Conservation (phyloP, 768 basidiomycete species). For the Suillus brevipes region DNA sequence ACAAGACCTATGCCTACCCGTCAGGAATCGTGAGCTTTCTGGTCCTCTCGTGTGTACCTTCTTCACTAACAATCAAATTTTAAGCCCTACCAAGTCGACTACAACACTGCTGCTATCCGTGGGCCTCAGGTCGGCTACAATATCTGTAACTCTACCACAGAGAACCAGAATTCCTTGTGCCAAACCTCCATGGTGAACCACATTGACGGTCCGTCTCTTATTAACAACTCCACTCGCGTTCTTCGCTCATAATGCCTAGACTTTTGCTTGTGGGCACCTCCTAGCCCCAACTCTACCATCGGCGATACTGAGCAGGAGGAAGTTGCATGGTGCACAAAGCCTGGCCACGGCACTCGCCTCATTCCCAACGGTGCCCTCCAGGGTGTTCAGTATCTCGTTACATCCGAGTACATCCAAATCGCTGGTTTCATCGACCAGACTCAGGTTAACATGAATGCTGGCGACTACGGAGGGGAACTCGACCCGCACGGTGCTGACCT, state of each 20-base stretch:
- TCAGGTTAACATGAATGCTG: slow-evolving; percentile 47
- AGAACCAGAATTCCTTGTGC: slow-evolving; percentile 60
- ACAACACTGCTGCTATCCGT: slow-evolving; percentile 42
- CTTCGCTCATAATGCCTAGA: slow-evolving; percentile 45
- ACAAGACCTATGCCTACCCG: slow-evolving; percentile 46
- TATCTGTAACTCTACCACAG: slow-evolving; percentile 66
- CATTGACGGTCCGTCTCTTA: slow-evolving; percentile 34
- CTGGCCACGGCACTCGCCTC: slow-evolving; percentile 65
- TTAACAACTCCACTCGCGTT: not conserved
- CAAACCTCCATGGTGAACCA: slow-evolving; percentile 70
- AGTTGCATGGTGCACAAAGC: slow-evolving; percentile 74
- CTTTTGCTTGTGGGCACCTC: slow-evolving; percentile 70
- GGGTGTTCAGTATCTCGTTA: slow-evolving; percentile 65
- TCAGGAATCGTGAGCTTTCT: slow-evolving; percentile 38
- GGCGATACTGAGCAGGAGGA: slow-evolving; percentile 66
- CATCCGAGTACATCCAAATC: slow-evolving; percentile 57
- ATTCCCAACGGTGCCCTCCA: slow-evolving; percentile 64
- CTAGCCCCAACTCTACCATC: slow-evolving; percentile 49
- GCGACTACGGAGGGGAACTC: slow-evolving; percentile 75
- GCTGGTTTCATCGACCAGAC: slow-evolving; percentile 69
- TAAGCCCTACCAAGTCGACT: slow-evolving; percentile 55
- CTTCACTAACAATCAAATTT: not conserved
- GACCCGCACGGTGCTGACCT: slow-evolving; percentile 75
- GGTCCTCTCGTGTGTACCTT: not conserved
- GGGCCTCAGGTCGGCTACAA: slow-evolving; percentile 68